Conservation (phyloP, 2,329 filamentous ascomycete species). For the Colletotrichum sublineola region DNA sequence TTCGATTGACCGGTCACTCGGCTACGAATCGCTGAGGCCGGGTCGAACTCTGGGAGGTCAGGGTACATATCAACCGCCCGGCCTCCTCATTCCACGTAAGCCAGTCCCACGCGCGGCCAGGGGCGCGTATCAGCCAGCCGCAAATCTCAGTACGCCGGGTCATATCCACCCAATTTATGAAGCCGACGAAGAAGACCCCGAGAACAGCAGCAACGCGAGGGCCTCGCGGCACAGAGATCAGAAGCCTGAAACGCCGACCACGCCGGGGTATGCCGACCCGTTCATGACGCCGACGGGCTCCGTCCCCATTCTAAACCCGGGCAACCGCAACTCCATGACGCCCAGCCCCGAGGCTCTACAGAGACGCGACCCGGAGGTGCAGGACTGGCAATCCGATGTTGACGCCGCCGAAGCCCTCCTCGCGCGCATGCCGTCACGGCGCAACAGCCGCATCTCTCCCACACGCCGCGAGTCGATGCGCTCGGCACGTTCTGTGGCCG, state of each 20-base stretch:
- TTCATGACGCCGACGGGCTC: slow-evolving; percentile 60
- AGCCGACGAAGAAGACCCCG: slow-evolving; percentile 66
- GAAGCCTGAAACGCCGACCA: slow-evolving; percentile 52
- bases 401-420: slow-evolving; percentile 68
- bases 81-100: slow-evolving; percentile 51
- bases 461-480: slow-evolving; percentile 54
- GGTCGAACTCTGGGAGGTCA: slow-evolving; percentile 45
- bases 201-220: slow-evolving; percentile 46
- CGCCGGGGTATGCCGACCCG: slow-evolving; percentile 59
- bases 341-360: slow-evolving; percentile 57
- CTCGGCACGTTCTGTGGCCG: slow-evolving; percentile 51
- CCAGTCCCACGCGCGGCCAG: slow-evolving; percentile 46
- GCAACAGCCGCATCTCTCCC: slow-evolving; percentile 55
- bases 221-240: slow-evolving; percentile 34
- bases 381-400: slow-evolving; percentile 69
- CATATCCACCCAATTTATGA: slow-evolving; percentile 71
- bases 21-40: slow-evolving; percentile 64
- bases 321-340: slow-evolving; percentile 52
- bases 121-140: slow-evolving; percentile 43
- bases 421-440: slow-evolving; percentile 56
- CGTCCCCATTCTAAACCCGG: slow-evolving; percentile 46
- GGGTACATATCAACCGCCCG: slow-evolving; percentile 42
- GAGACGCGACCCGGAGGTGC: slow-evolving; percentile 64
- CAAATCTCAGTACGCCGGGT: slow-evolving; percentile 47
- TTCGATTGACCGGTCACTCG: slow-evolving; percentile 57